Base-by-base conservation (phyloP, 2,329 filamentous ascomycete genomes). In the Alternaria rosae region DNA sequence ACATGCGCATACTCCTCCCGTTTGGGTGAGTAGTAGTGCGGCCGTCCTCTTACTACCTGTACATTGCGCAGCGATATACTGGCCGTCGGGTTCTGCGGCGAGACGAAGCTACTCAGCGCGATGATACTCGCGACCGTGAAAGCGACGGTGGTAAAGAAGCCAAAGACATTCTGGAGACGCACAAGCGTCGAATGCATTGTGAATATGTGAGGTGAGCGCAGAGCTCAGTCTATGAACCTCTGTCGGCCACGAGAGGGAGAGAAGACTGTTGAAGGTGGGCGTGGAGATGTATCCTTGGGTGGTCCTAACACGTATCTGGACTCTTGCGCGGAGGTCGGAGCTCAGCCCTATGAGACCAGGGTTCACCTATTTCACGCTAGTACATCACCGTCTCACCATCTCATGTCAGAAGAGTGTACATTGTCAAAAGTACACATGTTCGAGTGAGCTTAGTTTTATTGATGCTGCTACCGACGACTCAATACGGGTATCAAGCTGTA, bases 1-100 rank as follows among this genome's bases (percentile, higher is more conserved):
- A 99, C 91, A 78, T 95, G 89, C 71, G 94, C 95, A 80, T 97
- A 98, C 82, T 99, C 95, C 82, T 98, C 94, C 81, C 92, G 92
- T 80, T 95, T 96, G 54, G 87, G 85, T 69, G 90, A 92, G 85
- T 98, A 97, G 86, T 98, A 98, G 79, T 98, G 92, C n/a, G 95
- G 93, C 10, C 94, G 88, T 58, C 95, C 94, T 80, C 91, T 93
- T 74, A 94, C 90, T 61, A 98, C 93, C 82, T 97, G 92, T 38
- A 97, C 85, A 79, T 93, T 94, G 62, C 88, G 88, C 48, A 92
- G 81, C 67, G 86, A 83, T 61, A 97, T 82, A 57, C 80, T 85
- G 12, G 88, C 88, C 48, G 81, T 87, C 0, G 93, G 92, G 7
- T 86, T 86, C 67, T 93, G 90, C 5, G 90, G 87, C 61, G 84